phyloP scores from a whole-genome alignment of 352 stramenopile genomes.

The Thraustotheca clavata region DNA sequence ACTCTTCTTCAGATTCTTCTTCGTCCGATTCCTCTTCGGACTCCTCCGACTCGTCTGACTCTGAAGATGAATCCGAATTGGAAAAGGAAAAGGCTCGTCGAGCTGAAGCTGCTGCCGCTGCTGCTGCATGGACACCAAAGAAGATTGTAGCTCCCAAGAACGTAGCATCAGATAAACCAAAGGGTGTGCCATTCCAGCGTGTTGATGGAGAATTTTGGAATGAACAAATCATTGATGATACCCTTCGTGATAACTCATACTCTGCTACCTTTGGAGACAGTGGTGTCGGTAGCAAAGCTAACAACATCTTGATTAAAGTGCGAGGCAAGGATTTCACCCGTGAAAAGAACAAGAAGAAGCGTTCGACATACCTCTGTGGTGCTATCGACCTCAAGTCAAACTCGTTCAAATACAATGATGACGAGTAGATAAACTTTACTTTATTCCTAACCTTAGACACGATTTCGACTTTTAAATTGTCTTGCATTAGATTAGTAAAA shows the following conservation, averaged over 20 bases:
- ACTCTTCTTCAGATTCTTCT: slow-evolving; percentile 31
- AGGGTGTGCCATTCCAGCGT: slow-evolving; percentile 94
- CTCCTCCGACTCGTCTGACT: slow-evolving; percentile 35
- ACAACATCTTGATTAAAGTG: slow-evolving; percentile 95
- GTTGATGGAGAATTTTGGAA: slow-evolving; percentile 97
- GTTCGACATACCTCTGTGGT: slow-evolving; percentile 92
- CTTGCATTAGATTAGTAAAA: no score
- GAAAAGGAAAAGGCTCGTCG: slow-evolving; percentile 72
- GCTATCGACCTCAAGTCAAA: slow-evolving; percentile 90
- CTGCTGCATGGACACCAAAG: slow-evolving; percentile 87
- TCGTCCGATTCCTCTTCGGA: slow-evolving; percentile 46
- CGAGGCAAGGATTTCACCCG: slow-evolving; percentile 99
- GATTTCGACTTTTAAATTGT: no score
- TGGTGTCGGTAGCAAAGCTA: slow-evolving; percentile 96
- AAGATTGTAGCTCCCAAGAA: slow-evolving; percentile 45
- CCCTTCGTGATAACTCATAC: slow-evolving; percentile 98
- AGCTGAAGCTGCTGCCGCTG: slow-evolving; percentile 73
- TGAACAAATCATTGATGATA: slow-evolving; percentile 83
- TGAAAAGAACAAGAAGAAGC: slow-evolving; percentile 99
- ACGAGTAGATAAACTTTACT: neutral
- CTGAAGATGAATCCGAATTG: slow-evolving; percentile 44
- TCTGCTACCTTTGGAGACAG: slow-evolving; percentile 92
- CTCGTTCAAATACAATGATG: slow-evolving; percentile 89
- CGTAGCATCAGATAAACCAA: slow-evolving; percentile 37
- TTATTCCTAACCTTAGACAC: no score